phyloP scores from a whole-genome alignment of 805 yeast genomes.

The Cyberlindnera sargentensis region DNA sequence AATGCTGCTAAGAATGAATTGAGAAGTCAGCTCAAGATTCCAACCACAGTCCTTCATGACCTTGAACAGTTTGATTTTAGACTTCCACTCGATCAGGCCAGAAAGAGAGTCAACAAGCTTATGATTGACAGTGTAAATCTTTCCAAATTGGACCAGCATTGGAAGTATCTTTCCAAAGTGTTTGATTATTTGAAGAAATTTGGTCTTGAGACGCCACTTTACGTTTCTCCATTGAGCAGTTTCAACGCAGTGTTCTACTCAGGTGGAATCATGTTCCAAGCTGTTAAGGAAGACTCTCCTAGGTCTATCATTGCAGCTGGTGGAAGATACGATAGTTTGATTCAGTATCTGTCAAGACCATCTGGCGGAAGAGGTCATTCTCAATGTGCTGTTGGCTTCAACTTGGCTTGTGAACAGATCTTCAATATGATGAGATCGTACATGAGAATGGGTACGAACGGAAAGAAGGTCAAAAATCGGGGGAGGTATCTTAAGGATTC shows the following conservation, averaged over 20 bases:
- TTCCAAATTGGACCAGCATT: constrained; percentile 51
- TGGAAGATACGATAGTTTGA: constrained; percentile 81
- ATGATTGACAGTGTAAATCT: constrained; percentile 70
- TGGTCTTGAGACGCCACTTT: constrained; percentile 51
- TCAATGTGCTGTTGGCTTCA: constrained; percentile 78
- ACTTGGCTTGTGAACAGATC: constrained; percentile 66
- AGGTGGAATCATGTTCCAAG: constrained; percentile 85
- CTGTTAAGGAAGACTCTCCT: constrained; percentile 55
- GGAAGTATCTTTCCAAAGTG: constrained; percentile 57
- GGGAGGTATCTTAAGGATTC: constrained; percentile 28
- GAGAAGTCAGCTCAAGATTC: constrained; percentile 61
- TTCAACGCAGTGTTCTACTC: constrained; percentile 75
- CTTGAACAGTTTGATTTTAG: constrained; percentile 74
- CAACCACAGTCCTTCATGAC: constrained; percentile 78
- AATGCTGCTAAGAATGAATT: constrained; percentile 51
- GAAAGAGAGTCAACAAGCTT: constrained; percentile 52
- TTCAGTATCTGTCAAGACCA: constrained; percentile 58
- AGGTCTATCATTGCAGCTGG: constrained; percentile 70
- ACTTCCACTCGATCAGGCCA: constrained; percentile 59
- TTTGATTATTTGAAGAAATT: constrained; percentile 45
- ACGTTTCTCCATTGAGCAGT: constrained; percentile 76
- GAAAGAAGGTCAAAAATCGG: constrained; percentile 24
- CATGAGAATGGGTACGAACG: constrained; percentile 31
- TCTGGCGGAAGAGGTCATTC: constrained; percentile 30
- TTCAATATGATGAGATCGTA: constrained; percentile 44